phyloP scores from a whole-genome alignment of 768 basidiomycete species.

The Tubosaeta brunneosetosa region DNA sequence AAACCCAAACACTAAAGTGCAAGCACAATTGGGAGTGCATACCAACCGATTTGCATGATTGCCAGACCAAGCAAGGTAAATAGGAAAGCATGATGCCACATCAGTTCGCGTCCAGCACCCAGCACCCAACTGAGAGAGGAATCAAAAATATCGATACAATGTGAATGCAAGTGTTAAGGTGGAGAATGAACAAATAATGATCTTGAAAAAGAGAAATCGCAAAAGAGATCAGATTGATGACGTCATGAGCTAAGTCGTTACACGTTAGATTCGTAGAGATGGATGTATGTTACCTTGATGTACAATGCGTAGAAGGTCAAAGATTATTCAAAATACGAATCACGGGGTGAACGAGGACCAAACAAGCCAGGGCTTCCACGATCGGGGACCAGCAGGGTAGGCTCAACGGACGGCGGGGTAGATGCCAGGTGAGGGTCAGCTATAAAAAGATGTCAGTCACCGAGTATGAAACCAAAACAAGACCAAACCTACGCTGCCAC shows the following conservation, averaged over 20 bases:
- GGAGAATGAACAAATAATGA: neutral
- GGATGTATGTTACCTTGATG: neutral
- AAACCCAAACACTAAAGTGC: no score
- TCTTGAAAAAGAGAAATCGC: slow-evolving; percentile 7
- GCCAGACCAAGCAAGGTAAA: neutral
- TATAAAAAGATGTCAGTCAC: slow-evolving; percentile 25
- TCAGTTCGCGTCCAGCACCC: neutral
- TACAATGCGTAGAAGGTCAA: neutral
- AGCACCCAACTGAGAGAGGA: neutral
- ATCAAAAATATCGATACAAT: neutral
- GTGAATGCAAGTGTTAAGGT: neutral
- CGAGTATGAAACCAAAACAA: slow-evolving; percentile 7
- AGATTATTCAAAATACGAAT: slow-evolving; percentile 26
- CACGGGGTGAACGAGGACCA: slow-evolving; percentile 66
- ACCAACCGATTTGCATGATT: neutral
- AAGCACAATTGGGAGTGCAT: neutral
- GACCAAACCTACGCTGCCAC: slow-evolving; percentile 58
- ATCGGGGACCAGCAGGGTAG: slow-evolving; percentile 58
- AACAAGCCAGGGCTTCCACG: slow-evolving; percentile 64
- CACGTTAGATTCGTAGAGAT: slow-evolving; percentile 11
- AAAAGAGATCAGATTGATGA: slow-evolving; percentile 4
- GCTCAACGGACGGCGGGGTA: slow-evolving; percentile 56
- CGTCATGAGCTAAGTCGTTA: slow-evolving; percentile 18
- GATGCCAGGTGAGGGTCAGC: slow-evolving; percentile 56
- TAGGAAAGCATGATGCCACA: neutral